A percentile compares a stretch with the other conserved stretches of the same genome.
These are phyloP conservation scores for Jasminum sambac DNA, from an alignment of 257 asterid genomes.

Conservation along the genomic window DNA sequence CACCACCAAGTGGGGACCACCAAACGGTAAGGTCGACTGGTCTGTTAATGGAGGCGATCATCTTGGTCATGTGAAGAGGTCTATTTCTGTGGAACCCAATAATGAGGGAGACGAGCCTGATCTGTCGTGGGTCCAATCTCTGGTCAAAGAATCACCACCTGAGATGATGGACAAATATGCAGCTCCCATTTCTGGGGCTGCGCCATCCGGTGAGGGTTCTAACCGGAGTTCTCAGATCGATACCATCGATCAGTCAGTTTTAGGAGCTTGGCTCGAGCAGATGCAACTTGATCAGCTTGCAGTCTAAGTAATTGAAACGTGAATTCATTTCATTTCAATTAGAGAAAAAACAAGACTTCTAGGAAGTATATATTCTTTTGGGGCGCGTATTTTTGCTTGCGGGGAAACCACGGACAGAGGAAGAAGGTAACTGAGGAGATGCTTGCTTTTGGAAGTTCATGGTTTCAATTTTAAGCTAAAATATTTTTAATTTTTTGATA, in stretches of 20 bases:
- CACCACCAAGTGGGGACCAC: constrained; percentile 62
- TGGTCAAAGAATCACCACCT: constrained; percentile 92
- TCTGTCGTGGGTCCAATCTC: constrained; percentile 93
- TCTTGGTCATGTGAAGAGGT: constrained; percentile 38
- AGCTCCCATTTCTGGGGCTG: constrained; percentile 49
- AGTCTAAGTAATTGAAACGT: constrained; percentile 42
- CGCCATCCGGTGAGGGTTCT: constrained; percentile 83
- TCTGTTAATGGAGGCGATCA: constrained; percentile 64
- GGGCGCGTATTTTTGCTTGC: constrained; percentile 44
- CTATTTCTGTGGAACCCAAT: constrained; percentile 39
- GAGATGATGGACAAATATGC: constrained; percentile 73
- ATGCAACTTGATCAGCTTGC: constrained; percentile 90
- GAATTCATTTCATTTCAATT: constrained; percentile 39
- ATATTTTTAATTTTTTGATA: constrained; percentile 7
- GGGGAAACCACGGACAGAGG: constrained; percentile 23
- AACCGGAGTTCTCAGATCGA: constrained; percentile 53
- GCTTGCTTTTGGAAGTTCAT: constrained; percentile 30
- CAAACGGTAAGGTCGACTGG: constrained; percentile 69
- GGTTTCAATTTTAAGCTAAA: constrained; percentile 20
- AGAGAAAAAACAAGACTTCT: constrained; percentile 41
- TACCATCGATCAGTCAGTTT: constrained; percentile 67
- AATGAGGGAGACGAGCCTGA: constrained; percentile 74
- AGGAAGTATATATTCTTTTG: constrained; percentile 56
- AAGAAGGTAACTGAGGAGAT: constrained; percentile 21
- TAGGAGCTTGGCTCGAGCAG: constrained; percentile 96